Conservation (phyloP, 2,329 filamentous ascomycete genomes). For the Penicillium sp. region DNA sequence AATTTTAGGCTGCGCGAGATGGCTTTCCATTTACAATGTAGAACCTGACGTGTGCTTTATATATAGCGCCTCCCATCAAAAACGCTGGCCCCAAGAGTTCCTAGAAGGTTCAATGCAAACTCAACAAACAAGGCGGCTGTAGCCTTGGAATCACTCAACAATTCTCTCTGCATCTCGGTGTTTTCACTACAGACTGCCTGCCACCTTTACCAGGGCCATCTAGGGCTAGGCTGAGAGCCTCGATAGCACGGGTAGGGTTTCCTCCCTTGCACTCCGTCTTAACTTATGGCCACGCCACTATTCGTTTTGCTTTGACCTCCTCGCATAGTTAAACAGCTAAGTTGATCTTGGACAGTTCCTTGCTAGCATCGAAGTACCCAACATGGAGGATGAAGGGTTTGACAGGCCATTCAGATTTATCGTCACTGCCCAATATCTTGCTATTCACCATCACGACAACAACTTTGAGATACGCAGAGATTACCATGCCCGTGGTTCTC, state of each 20-base stretch:
- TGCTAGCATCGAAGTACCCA: not conserved
- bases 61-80: no score
- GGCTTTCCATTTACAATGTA: no score
- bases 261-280: not conserved
- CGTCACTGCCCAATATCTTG: not conserved
- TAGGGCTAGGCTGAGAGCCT: not conserved
- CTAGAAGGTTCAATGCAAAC: not conserved
- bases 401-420: not conserved
- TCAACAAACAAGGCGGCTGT: not conserved
- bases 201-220: not conserved
- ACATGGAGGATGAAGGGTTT: not conserved
- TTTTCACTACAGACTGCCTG: not conserved
- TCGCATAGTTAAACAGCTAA: not conserved
- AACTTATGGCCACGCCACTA: not conserved
- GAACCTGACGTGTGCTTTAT: not conserved
- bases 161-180: not conserved
- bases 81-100: no score
- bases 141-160: not conserved
- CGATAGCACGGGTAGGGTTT: not conserved
- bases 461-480: not conserved
- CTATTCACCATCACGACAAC: not conserved
- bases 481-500: not conserved
- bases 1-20: no score
- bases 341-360: not conserved
- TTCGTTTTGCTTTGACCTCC: not conserved